Base-by-base conservation (phyloP, 805 yeast genomes). In the Suhomyces sp. region DNA sequence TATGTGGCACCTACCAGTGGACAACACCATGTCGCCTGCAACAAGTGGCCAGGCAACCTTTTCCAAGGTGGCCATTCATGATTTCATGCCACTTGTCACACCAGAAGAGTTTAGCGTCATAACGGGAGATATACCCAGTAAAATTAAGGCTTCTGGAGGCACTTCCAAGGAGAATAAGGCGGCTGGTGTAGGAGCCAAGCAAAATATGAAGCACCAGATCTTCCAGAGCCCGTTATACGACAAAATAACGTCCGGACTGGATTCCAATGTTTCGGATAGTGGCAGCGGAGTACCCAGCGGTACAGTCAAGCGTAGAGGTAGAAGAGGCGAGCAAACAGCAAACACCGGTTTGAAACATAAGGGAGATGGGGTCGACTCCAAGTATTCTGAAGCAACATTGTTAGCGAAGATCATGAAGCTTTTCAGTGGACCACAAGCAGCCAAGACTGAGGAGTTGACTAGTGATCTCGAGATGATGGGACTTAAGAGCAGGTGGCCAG, bases 401-500 rank as follows among this genome's bases (percentile, higher is more conserved):
- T 62, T 74, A 47, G 76, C 78, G 6, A 72, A 70, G 57, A 74
- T 75, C 48, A 68, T 70, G 73, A 75, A 75, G 57, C 76, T 72
- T 48, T 75, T 72, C 49, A 58, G 55, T 13, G 78, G 78, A 2
- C 78, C 78, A 4, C 70, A 66, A 25, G 57, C 69, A 6, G 73
- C 67, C 3, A 66, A 53, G 29, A 55, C 57, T 3, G 73, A 72
- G 13, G 76, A 75, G 52, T 57, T 73, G 35, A 51, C 55, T 7
- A 56, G 62, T 44, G 79, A 75, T 56, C 65, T 74, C 40, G 70
- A 69, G 10, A 54, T 58, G 46, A 67, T 75, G 62, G 76, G 76
- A 3, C 59, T 74, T 29, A 53, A 63, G 15, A 65, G 72, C 2
- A 67, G 59, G 48, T 75, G 78, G 78, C 71, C 75, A 6, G 55